Evolutionary conservation across 1,284 basidiomycete genomes (phyloP).

Genomic region (Apiotrichum siamense): DNA sequence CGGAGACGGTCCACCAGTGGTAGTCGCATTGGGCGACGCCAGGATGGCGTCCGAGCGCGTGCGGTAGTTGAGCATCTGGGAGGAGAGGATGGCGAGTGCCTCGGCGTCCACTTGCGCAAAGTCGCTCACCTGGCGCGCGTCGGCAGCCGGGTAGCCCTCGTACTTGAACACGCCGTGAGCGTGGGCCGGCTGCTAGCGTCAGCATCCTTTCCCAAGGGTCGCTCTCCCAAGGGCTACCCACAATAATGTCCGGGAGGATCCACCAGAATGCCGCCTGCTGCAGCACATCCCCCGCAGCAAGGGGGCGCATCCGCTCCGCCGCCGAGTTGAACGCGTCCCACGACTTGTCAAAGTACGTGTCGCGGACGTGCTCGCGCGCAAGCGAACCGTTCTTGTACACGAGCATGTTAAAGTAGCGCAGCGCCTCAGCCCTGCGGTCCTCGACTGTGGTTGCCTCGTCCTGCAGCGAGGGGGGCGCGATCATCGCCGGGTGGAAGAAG

Average conservation of each 20-base stretch:
- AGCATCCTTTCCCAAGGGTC: conserved; percentile 60
- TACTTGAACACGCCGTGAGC: conserved; percentile 39
- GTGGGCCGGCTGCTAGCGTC: conserved; percentile 25
- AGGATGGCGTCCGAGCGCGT: conserved; percentile 51
- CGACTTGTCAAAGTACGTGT: conserved; percentile 57
- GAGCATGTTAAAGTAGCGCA: conserved; percentile 49
- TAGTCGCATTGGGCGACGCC: conserved; percentile 59
- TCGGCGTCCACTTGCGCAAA: conserved; percentile 52
- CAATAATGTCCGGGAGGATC: conserved; percentile 54
- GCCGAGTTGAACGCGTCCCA: conserved; percentile 71
- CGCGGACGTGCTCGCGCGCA: conserved; percentile 70
- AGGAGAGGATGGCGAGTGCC: conserved; percentile 76
- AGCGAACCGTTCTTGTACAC: conserved; percentile 63
- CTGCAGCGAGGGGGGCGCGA: conserved; percentile 23
- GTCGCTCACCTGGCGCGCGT: conserved; percentile 26
- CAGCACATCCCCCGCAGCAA: conserved; percentile 35
- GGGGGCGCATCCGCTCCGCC: conserved; percentile 47
- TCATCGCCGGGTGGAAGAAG: conserved; percentile 50
- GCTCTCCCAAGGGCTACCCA: conserved; percentile 43
- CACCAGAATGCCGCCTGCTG: conserved; percentile 52
- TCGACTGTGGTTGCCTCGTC: conserved; percentile 14
- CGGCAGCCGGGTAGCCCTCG: conserved; percentile 14
- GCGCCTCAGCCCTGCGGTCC: conserved; percentile 9
- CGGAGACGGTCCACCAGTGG: no score
- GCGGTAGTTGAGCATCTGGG: conserved; percentile 60